Percentiles rank a stretch among this genome's conserved stretches.
phyloP scores from a whole-genome alignment of 2,329 filamentous ascomycete genomes.

The Colletotrichum phormii region DNA sequence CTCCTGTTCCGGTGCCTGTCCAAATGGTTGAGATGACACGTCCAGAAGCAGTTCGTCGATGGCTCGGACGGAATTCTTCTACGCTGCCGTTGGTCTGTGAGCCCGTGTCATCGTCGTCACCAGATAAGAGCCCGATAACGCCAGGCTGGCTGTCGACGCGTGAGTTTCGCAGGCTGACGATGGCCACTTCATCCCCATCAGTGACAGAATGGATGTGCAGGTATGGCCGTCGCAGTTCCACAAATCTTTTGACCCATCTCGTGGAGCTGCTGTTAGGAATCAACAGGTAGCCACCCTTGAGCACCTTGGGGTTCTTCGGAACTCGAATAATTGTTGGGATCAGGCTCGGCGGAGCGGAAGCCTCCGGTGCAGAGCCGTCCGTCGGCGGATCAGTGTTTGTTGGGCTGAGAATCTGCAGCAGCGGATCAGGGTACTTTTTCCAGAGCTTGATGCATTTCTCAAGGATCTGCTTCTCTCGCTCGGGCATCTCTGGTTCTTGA shows the following conservation, averaged over 20 bases:
- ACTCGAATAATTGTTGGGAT: slow-evolving; percentile 82
- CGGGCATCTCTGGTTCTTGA: slow-evolving; percentile 52
- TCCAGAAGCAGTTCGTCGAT: slow-evolving; percentile 62
- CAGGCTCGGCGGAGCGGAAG: slow-evolving; percentile 69
- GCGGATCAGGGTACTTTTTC: slow-evolving; percentile 69
- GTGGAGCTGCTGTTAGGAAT: slow-evolving; percentile 85
- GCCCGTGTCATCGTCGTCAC: slow-evolving; percentile 52
- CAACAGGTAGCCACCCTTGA: slow-evolving; percentile 90
- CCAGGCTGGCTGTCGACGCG: slow-evolving; percentile 94
- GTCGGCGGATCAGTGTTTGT: slow-evolving; percentile 76
- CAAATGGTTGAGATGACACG: slow-evolving; percentile 67
- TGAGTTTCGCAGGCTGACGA: slow-evolving; percentile 89
- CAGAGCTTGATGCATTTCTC: slow-evolving; percentile 73
- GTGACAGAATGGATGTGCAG: slow-evolving; percentile 88
- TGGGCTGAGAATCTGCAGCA: slow-evolving; percentile 66
- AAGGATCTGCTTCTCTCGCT: slow-evolving; percentile 60
- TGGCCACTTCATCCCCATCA: slow-evolving; percentile 89
- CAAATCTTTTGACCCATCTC: slow-evolving; percentile 91
- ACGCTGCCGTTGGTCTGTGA: slow-evolving; percentile 45
- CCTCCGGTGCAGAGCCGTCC: slow-evolving; percentile 66
- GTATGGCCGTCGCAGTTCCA: slow-evolving; percentile 91
- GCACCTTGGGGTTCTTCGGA: slow-evolving; percentile 81
- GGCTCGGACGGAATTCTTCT: slow-evolving; percentile 56
- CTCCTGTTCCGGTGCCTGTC: slow-evolving; percentile 59
- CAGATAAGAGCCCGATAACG: slow-evolving; percentile 80